Evolutionary conservation across 352 stramenopile species (phyloP).

Genomic region (Phytopythium sindhum): DNA sequence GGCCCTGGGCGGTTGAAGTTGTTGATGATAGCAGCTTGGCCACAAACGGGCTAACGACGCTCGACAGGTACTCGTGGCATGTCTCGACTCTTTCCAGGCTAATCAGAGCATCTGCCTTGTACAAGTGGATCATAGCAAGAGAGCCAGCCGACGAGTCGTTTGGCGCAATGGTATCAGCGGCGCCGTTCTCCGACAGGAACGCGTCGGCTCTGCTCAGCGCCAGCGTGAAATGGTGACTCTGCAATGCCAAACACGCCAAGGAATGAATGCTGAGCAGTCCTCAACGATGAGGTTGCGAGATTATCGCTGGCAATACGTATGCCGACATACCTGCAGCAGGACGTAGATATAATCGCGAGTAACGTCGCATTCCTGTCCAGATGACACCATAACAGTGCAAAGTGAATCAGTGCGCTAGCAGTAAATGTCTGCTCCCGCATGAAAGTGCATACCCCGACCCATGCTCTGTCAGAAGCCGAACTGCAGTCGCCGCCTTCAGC

Average conservation of each 20-base stretch:
- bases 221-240: conserved; percentile 50
- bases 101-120: conserved; percentile 73
- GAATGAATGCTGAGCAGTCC: neutral
- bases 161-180: neutral
- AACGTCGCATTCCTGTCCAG: conserved; percentile 9
- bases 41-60: conserved; percentile 27
- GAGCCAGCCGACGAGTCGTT: conserved; percentile 1
- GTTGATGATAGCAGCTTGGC: conserved; percentile 1
- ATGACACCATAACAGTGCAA: neutral
- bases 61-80: conserved; percentile 39
- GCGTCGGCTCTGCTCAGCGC: conserved; percentile 42
- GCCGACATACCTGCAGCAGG: conserved; percentile 39
- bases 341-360: conserved; percentile 56
- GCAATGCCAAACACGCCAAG: conserved; percentile 1
- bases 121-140: conserved; percentile 38
- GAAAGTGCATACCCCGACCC: neutral
- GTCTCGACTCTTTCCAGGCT: conserved; percentile 71
- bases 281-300: neutral
- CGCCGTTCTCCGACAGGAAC: conserved; percentile 12
- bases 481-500: neutral
- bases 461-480: neutral
- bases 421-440: neutral
- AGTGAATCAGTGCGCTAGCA: neutral
- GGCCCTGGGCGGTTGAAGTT: neutral
- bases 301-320: neutral